Base-by-base conservation (phyloP, 352 stramenopile species). In the Elongisporangium prolatum region DNA sequence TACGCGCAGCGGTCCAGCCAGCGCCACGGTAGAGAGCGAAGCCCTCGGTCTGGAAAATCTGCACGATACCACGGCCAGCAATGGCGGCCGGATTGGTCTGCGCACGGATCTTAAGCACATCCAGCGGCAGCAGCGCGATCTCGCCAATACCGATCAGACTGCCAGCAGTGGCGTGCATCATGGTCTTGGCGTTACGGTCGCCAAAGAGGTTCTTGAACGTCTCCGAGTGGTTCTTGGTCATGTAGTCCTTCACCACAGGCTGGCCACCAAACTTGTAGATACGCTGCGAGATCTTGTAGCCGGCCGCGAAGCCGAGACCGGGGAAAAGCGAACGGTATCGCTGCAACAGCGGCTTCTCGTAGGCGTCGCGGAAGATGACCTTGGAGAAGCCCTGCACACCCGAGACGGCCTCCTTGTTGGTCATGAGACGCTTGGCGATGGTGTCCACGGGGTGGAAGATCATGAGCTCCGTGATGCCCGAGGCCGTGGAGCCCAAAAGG, bases 221-320 rank as follows among this genome's bases (percentile, higher is more conserved):
- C n/a, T 84, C 63, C 17, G 80, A 75, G 75, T 98, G 87, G 67
- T 93, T 75, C 64, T 82, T 93, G 18, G 74, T 93, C 75, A 98
- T 96, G 68, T 89, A 95, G 68, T 98, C 93, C 60, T 94, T 89
- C 50, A 98, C 90, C 50, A 97, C 84, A 14, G 91, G 91, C 77
- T 98, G 95, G 25, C 95, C 95, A 56, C 93, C 93, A 71, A 98
- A 98, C 74, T 98, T 98, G 82, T 98, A 98, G 56, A 98, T 95
- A 55, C 95, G 89, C 76, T 98, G 93, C 50, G 96, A 91, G 65
- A 98, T 84, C 79, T 98, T 98, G 87, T 98, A 98, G 50, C 85
- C 95, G 20, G 93, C 93, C 18, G 91, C 95, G 64, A 98, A 98
- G 56, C 91, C 91, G 44, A 97, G 80, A 13, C 92, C 91, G 1